A percentile compares a stretch with the other conserved stretches of the same genome.
Evolutionary conservation across 495 filamentous ascomycete species (phyloP).

Genomic region (Hypoxylon crocopeplum): DNA sequence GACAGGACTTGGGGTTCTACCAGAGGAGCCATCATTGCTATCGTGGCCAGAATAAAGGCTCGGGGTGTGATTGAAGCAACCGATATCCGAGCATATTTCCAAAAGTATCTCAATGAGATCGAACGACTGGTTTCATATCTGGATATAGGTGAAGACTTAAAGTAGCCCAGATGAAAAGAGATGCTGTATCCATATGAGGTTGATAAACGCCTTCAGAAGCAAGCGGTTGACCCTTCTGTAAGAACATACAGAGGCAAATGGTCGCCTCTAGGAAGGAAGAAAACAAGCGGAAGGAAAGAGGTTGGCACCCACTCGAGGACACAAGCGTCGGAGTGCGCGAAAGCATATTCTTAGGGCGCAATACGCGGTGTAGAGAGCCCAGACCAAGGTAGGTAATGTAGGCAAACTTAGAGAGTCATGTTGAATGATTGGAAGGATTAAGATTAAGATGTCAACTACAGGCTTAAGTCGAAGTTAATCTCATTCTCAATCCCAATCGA

Average conservation of each 20-base stretch:
- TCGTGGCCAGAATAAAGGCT: constrained; percentile 15
- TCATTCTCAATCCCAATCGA: constrained; percentile 16
- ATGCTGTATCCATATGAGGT: too few relatives aligned
- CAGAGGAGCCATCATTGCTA: constrained; percentile 30
- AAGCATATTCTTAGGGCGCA: constrained; percentile 24
- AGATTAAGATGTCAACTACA: constrained; percentile 12
- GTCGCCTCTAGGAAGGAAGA: too few relatives aligned
- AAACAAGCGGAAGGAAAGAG: too few relatives aligned
- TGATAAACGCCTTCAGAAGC: too few relatives aligned
- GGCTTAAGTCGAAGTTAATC: too few relatives aligned
- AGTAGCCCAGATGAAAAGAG: too few relatives aligned
- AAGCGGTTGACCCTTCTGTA: too few relatives aligned
- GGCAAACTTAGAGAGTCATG: constrained; percentile 17
- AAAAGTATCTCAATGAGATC: constrained; percentile 1
- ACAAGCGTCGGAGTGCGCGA: constrained; percentile 13
- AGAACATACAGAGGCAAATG: too few relatives aligned
- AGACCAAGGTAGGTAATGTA: neutral
- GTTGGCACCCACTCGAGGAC: constrained; percentile 8
- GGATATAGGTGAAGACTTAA: too few relatives aligned
- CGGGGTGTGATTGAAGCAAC: constrained; percentile 6
- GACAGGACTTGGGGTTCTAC: neutral
- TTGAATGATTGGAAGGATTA: constrained; percentile 2
- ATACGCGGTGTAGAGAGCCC: constrained; percentile 8
- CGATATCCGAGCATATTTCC: constrained; percentile 24
- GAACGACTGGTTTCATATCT: constrained; percentile 8